Base-by-base conservation (phyloP, 495 filamentous ascomycete species). In the Aspergillus incahuasiensis region DNA sequence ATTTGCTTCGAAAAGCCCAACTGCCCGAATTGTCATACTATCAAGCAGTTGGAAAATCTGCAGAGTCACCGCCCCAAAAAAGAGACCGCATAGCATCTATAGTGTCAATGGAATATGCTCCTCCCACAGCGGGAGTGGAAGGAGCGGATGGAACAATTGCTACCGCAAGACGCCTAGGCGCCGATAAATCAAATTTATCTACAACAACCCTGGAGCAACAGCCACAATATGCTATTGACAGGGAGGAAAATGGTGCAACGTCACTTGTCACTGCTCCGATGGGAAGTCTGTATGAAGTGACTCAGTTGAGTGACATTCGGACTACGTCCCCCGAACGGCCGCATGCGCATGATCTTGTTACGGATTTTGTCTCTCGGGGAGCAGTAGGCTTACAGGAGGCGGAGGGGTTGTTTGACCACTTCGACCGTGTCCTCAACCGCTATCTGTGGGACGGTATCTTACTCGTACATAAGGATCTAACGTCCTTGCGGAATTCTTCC, bases 231-330 rank as follows among this genome's bases (percentile, higher is more conserved):
- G 68, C 71, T 5, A 69, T 74, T 6, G 74, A 78, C 32, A 64
- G 64, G 39, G 74, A 77, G 52, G 74, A 78, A 32, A 74, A 70
- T 20, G 67, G 67, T 12, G 66, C 67, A 19, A 66, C 69, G 3
- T 75, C 75, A 0, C 50, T 83, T 41, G 74, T 83, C 18, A 74
- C 79, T 15, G 80, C 78, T 19, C 81, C 81, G 1, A 83, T 84
- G 79, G 75, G 79, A 11, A 82, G 77, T 58, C 60, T 84, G 32
- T 84, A 81, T 56, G 81, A 83, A 63, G 81, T 84, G 38, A 84
- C 81, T 5, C 80, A 80, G 56, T 58, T 84, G 45, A 74, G 76
- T 55, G 73, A 78, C 47, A 73, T 73, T 13, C 71, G 68, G n/a
- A 66, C 67, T 24, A 73, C 62, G 24, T 73, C 71, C 0, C 71